phyloP scores from a whole-genome alignment of 2,329 filamentous ascomycete species.

The Colletotrichum nymphaeae region DNA sequence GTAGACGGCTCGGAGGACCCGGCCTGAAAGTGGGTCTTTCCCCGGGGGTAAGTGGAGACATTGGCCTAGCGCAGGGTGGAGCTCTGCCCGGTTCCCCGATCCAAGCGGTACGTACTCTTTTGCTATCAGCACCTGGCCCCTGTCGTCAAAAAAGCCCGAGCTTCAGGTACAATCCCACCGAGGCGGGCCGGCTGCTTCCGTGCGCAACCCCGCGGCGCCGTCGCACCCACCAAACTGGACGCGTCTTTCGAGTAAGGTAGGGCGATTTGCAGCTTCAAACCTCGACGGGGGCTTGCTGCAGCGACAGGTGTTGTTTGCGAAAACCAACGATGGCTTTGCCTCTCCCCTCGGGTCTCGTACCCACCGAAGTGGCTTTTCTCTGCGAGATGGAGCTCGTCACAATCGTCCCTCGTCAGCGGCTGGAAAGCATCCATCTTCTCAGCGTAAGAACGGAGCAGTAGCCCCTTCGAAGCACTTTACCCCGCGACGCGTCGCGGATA shows the following conservation, averaged over 20 bases:
- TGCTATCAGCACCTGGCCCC: not conserved
- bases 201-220: constrained; percentile 12
- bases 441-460: constrained; percentile 70
- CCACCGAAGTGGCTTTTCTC: constrained; percentile 90
- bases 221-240: constrained; percentile 13
- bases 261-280: not conserved
- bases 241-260: not conserved
- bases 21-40: not conserved
- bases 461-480: not conserved
- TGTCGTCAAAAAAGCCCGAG: not conserved
- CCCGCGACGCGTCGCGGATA: constrained; percentile 21
- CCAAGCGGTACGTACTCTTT: not conserved
- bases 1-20: not conserved
- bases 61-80: not conserved
- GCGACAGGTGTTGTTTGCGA: not conserved
- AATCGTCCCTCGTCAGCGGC: constrained; percentile 88
- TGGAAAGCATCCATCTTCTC: constrained; percentile 87
- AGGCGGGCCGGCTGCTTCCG: constrained; percentile 22
- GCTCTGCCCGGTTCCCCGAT: not conserved
- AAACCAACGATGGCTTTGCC: constrained; percentile 58
- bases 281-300: not conserved
- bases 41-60: not conserved
- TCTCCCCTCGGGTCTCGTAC: constrained; percentile 71
- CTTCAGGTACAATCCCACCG: not conserved
- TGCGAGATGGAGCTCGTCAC: constrained; percentile 99